A percentile compares a stretch with the other conserved stretches of the same genome.
These are phyloP conservation scores for Mayamaea pseudoterrestris DNA, from an alignment of 108 stramenopile species.

Conservation along the genomic window DNA sequence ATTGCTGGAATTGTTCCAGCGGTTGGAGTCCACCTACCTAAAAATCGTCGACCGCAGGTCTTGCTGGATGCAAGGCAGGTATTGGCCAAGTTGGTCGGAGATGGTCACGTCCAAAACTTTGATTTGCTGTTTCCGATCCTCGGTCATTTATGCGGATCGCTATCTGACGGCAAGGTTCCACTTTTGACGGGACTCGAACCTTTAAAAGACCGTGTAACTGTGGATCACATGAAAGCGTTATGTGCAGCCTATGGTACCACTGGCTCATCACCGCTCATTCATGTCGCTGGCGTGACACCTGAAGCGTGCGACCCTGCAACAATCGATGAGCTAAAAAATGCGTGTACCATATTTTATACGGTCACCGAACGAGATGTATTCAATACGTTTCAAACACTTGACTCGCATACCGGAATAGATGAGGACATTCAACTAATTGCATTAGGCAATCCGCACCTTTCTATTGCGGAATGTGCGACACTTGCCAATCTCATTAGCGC, in stretches of 20 bases:
- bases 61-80: slow-evolving; percentile 48
- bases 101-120: slow-evolving; percentile 4
- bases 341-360: not conserved
- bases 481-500: slow-evolving; percentile 26
- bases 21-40: slow-evolving; percentile 41
- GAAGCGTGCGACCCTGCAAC: slow-evolving; percentile 30
- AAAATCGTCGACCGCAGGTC: slow-evolving; percentile 38
- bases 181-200: slow-evolving; percentile 56
- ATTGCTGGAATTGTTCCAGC: slow-evolving; percentile 51
- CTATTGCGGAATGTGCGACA: slow-evolving; percentile 38
- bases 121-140: slow-evolving; percentile 51
- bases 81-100: slow-evolving; percentile 14
- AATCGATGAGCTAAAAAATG: not conserved
- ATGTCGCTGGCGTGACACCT: slow-evolving; percentile 67
- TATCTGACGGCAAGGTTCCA: slow-evolving; percentile 64
- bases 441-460: slow-evolving; percentile 73
- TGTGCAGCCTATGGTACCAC: slow-evolving; percentile 83
- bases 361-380: slow-evolving; percentile 10
- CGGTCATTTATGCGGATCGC: slow-evolving; percentile 57
- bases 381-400: slow-evolving; percentile 19
- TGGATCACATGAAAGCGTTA: slow-evolving; percentile 69
- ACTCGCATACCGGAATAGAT: slow-evolving; percentile 12
- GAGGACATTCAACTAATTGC: slow-evolving; percentile 47
- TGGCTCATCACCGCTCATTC: slow-evolving; percentile 60
- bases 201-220: slow-evolving; percentile 18